These are phyloP conservation scores for Senna siamea DNA, from an alignment of 306 rosid genomes.

Conservation along the genomic window DNA sequence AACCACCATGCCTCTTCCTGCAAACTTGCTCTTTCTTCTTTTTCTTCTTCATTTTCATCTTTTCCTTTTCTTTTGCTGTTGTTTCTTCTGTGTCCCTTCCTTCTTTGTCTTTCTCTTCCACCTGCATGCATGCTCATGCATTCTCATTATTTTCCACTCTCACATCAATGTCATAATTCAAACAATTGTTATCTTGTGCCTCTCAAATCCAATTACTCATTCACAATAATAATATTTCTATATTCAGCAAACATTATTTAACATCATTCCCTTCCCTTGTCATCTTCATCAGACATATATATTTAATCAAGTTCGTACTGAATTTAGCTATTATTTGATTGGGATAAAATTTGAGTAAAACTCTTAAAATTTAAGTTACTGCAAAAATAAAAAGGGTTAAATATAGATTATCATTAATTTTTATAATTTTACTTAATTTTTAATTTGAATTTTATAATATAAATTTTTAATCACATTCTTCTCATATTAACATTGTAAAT, in stretches of 20 bases:
- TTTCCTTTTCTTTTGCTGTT: constrained; percentile 38
- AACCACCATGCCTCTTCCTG: constrained; percentile 56
- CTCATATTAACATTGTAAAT: too few species aligned
- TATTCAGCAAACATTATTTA: constrained; percentile 28
- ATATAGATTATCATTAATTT: too few species aligned
- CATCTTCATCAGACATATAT: too few species aligned
- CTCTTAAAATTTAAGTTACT: too few species aligned
- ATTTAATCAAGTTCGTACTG: too few species aligned
- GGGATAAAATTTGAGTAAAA: too few species aligned
- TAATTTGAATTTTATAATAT: too few species aligned
- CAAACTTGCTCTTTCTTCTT: constrained; percentile 42
- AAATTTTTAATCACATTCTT: too few species aligned
- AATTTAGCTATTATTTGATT: too few species aligned
- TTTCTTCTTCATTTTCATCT: constrained; percentile 17
- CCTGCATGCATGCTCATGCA: constrained; percentile 56
- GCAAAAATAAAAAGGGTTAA: too few species aligned
- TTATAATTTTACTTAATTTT: not conserved
- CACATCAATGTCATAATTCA: constrained; percentile 45
- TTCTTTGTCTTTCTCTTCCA: constrained; percentile 60
- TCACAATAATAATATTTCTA: constrained; percentile 21
- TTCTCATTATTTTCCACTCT: constrained; percentile 17
- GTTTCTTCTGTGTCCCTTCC: constrained; percentile 49
- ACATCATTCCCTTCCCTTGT: constrained; percentile 9
- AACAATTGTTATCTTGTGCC: constrained; percentile 1
- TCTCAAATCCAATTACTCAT: constrained; percentile 14